Percentiles rank a stretch among this genome's conserved stretches.
These are phyloP conservation scores for Tetraselmis chui DNA, from an alignment of 139 green algal genomes.

Conservation along the genomic window DNA sequence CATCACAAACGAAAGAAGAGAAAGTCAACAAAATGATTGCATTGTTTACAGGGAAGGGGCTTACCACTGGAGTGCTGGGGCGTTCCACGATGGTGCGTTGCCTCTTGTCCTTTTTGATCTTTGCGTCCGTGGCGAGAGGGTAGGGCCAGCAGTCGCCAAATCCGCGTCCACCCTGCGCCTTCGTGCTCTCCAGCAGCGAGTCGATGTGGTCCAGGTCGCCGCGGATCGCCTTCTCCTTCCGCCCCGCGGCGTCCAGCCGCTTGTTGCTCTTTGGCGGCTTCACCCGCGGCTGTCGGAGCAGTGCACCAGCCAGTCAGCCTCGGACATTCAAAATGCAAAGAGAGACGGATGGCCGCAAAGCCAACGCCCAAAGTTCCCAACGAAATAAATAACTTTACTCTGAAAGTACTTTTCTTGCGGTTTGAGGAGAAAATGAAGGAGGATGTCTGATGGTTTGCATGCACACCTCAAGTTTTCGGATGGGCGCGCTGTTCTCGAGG, in stretches of 20 bases:
- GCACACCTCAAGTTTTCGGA: neutral
- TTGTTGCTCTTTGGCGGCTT: neutral
- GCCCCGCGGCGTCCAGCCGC: neutral
- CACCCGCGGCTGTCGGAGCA: neutral
- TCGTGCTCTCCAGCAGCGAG: constrained; percentile 44
- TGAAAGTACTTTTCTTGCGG: too few relatives aligned
- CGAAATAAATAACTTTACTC: too few relatives aligned
- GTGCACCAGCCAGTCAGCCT: too few relatives aligned
- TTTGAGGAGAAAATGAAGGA: too few relatives aligned
- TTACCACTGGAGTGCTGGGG: constrained; percentile 28
- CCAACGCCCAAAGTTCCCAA: too few relatives aligned
- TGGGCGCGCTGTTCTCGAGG: constrained; percentile 39
- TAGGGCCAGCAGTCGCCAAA: constrained; percentile 54
- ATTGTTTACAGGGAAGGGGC: too few relatives aligned
- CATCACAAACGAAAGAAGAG: too few relatives aligned
- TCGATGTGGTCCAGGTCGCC: constrained; percentile 49
- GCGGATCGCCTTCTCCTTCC: constrained; percentile 20
- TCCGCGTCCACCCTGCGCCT: constrained; percentile 33
- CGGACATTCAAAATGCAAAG: too few relatives aligned
- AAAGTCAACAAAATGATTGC: too few relatives aligned
- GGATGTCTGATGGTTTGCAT: too few relatives aligned
- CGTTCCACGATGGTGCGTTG: constrained; percentile 22
- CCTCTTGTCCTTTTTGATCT: constrained; percentile 1
- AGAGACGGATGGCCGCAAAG: too few relatives aligned
- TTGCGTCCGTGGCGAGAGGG: constrained; percentile 14